phyloP scores from a whole-genome alignment of 2,329 filamentous ascomycete genomes.

The Arthrobotrys entomopaga region DNA sequence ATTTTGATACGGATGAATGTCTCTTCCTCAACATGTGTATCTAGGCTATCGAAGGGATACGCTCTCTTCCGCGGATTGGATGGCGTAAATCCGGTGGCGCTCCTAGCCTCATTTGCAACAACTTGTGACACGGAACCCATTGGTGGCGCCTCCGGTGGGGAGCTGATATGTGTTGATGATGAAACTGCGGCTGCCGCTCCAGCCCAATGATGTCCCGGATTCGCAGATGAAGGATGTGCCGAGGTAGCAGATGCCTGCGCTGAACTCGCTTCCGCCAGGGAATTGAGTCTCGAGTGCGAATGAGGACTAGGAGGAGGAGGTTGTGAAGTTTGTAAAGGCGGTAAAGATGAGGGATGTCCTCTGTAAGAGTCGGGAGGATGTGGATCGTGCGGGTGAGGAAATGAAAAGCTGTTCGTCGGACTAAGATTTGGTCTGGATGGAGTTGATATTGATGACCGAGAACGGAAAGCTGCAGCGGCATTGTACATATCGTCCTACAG shows the following conservation, averaged over 20 bases:
- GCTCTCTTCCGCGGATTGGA: constrained; percentile 49
- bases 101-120: constrained; percentile 38
- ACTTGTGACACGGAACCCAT: constrained; percentile 37
- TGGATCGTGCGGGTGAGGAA: constrained; percentile 50
- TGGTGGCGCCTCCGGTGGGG: constrained; percentile 52
- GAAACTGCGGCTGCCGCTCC: constrained; percentile 49
- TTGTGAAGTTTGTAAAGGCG: constrained; percentile 43
- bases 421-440: constrained; percentile 50
- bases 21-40: constrained; percentile 45
- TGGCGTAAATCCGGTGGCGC: constrained; percentile 43
- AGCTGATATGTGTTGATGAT: constrained; percentile 52
- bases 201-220: constrained; percentile 48
- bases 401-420: constrained; percentile 53
- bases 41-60: constrained; percentile 48
- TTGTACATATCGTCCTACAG: constrained; percentile 53
- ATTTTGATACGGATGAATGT: constrained; percentile 42
- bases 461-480: constrained; percentile 48
- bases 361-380: constrained; percentile 48
- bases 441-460: constrained; percentile 47
- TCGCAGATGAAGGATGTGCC: constrained; percentile 52
- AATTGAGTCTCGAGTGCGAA: constrained; percentile 54
- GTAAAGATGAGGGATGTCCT: constrained; percentile 46
- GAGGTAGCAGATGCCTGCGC: constrained; percentile 52
- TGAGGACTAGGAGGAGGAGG: constrained; percentile 50
- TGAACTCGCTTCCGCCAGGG: constrained; percentile 55